phyloP scores from a whole-genome alignment of 2,329 filamentous ascomycete species.

The Arthrobotrys sphaeroides region DNA sequence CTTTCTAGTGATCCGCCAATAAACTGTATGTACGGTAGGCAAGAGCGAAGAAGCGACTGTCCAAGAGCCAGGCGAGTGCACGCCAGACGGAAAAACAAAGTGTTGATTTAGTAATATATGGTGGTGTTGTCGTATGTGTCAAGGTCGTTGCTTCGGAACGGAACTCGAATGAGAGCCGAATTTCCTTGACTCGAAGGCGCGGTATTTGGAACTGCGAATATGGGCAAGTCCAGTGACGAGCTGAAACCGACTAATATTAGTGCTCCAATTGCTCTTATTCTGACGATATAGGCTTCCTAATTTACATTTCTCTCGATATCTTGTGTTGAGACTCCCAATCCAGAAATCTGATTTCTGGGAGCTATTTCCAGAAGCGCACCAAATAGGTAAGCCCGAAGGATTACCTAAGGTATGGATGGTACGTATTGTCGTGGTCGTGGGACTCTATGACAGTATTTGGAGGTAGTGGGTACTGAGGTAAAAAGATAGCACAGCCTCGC shows the following conservation, averaged over 20 bases:
- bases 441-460: neutral
- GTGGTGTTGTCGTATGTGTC: constrained; percentile 21
- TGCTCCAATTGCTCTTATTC: constrained; percentile 10
- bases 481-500: constrained; percentile 27
- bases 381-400: constrained; percentile 37
- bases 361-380: constrained; percentile 29
- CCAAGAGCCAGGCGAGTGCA: neutral
- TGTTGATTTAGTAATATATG: constrained; percentile 21
- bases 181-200: neutral
- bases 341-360: constrained; percentile 18
- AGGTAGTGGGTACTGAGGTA: constrained; percentile 15
- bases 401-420: constrained; percentile 24
- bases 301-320: constrained; percentile 33
- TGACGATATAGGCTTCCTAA: constrained; percentile 31
- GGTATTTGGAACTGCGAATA: constrained; percentile 40
- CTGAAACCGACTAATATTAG: constrained; percentile 37
- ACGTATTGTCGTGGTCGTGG: neutral
- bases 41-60: constrained; percentile 38
- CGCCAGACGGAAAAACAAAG: constrained; percentile 21
- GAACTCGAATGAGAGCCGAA: neutral
- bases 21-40: neutral
- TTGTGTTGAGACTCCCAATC: constrained; percentile 12
- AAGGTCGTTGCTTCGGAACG: constrained; percentile 19
- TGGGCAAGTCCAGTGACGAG: neutral
- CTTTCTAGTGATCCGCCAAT: neutral